Conservation (phyloP, 2,329 filamentous ascomycete genomes). For the Paecilomyces dactylethromorphus region DNA sequence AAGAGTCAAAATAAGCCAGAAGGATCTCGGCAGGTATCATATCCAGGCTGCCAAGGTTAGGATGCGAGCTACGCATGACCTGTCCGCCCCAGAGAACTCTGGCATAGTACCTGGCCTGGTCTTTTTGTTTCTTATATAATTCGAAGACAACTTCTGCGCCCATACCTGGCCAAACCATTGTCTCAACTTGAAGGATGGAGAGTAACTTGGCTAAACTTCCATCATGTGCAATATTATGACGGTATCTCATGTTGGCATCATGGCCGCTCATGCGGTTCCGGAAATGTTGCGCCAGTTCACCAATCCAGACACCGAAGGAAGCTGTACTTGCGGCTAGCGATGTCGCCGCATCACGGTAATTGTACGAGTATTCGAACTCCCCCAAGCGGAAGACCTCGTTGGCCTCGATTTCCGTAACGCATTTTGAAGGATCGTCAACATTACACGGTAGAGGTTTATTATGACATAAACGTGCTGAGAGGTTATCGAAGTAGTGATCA, state of each 20-base stretch:
- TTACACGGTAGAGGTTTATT: constrained; percentile 65
- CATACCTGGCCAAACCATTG: constrained; percentile 83
- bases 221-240: constrained; percentile 77
- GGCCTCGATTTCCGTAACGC: constrained; percentile 57
- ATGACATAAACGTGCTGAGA: constrained; percentile 73
- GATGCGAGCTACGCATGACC: constrained; percentile 61
- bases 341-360: constrained; percentile 61
- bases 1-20: constrained; percentile 63
- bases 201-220: constrained; percentile 63
- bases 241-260: constrained; percentile 45
- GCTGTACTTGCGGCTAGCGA: constrained; percentile 57
- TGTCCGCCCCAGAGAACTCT: constrained; percentile 66
- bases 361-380: constrained; percentile 72
- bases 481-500: constrained; percentile 81
- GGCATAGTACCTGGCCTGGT: constrained; percentile 42
- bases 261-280: constrained; percentile 45
- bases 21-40: constrained; percentile 63
- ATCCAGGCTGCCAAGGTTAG: constrained; percentile 60
- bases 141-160: constrained; percentile 73
- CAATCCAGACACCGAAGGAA: constrained; percentile 66
- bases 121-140: constrained; percentile 48
- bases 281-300: constrained; percentile 63
- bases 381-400: constrained; percentile 69
- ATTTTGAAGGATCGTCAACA: constrained; percentile 41
- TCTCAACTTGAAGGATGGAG: constrained; percentile 62